Evolutionary conservation across 2,329 filamentous ascomycete species (phyloP).

Genomic region (Epichloe scottii): DNA sequence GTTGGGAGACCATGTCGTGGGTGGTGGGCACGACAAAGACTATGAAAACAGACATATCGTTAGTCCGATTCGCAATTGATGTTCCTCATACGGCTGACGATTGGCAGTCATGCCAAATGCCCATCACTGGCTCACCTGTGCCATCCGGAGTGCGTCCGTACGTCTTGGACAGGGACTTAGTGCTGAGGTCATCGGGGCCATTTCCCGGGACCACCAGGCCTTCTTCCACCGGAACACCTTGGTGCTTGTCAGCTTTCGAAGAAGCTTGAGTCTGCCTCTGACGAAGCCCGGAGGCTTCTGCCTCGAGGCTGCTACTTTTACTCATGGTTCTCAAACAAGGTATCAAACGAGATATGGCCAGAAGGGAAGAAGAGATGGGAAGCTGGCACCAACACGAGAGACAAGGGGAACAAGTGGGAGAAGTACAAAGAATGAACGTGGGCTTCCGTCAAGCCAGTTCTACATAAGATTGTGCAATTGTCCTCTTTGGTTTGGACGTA

Average conservation of each 20-base stretch:
- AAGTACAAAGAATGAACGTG: background rate
- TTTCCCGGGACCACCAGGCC: background rate
- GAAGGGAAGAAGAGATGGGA: background rate
- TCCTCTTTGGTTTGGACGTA: background rate
- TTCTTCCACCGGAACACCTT: background rate
- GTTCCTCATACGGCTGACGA: background rate
- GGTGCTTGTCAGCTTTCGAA: background rate
- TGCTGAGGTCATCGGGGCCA: conserved; percentile 4
- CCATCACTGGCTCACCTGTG: conserved; percentile 51
- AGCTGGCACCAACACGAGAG: background rate
- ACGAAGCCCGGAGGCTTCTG: conserved; percentile 3
- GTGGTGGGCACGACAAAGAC: conserved; percentile 94
- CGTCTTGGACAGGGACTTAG: conserved; percentile 42
- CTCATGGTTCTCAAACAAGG: background rate
- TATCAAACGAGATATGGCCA: background rate
- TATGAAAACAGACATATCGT: conserved; percentile 23
- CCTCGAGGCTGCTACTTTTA: background rate
- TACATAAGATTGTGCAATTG: background rate
- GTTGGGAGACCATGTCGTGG: conserved; percentile 97
- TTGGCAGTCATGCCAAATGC: background rate
- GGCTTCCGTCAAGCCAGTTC: background rate
- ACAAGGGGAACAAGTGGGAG: background rate
- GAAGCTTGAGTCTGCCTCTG: conserved; percentile 1
- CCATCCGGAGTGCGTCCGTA: conserved; percentile 86
- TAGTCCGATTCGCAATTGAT: conserved; percentile 4